Evolutionary conservation across 2,329 filamentous ascomycete species (phyloP).

Genomic region (Diaporthe australafricana): DNA sequence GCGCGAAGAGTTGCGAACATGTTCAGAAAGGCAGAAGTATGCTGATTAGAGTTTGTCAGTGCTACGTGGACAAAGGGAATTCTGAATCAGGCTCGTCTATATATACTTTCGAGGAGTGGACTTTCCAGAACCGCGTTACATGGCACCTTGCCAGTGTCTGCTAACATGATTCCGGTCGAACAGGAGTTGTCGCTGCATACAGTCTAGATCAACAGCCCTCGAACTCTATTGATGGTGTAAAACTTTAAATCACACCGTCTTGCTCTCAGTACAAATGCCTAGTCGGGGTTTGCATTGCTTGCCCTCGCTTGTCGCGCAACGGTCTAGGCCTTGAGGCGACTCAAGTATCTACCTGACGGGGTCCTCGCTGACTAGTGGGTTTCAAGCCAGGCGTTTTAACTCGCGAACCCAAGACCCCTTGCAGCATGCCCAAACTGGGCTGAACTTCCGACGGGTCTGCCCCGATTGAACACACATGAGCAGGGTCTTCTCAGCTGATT

Average conservation of each 20-base stretch:
- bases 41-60: constrained; percentile 6
- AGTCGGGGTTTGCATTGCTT: constrained; percentile 3
- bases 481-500: not conserved
- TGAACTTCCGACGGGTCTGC: not conserved
- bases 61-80: not conserved
- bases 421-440: not conserved
- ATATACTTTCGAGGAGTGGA: constrained; percentile 1
- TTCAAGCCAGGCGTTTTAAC: constrained; percentile 6
- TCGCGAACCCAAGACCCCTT: not conserved
- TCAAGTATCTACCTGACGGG: constrained; percentile 3
- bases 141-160: too few relatives aligned
- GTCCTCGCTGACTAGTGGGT: not conserved
- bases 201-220: not conserved
- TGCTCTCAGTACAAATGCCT: not conserved
- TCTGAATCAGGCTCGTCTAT: not conserved
- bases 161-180: not conserved
- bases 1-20: constrained; percentile 25
- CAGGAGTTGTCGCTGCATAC: not conserved
- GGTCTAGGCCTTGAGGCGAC: constrained; percentile 2
- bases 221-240: not conserved
- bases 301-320: not conserved
- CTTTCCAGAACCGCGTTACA: not conserved
- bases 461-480: not conserved
- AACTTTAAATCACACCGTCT: constrained; percentile 19
- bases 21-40: not conserved